Base-by-base conservation (phyloP, 139 green algal genomes). In the Chlamydomonas sphaeroides region DNA sequence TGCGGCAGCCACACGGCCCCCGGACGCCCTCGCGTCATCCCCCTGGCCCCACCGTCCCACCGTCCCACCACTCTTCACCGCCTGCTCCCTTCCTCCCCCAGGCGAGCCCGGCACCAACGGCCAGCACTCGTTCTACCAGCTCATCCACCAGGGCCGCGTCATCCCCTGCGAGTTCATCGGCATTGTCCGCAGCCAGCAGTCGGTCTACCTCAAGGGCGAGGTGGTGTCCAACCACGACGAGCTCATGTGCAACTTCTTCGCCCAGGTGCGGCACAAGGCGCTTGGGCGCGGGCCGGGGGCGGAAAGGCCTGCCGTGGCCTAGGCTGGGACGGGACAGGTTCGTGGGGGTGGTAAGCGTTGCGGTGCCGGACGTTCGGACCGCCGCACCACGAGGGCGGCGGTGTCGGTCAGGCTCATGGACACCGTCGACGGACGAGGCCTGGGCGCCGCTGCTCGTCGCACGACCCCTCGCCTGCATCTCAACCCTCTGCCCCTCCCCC, bases 181-280 rank as follows among this genome's bases (percentile, higher is more conserved):
- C 65, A 94, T 98, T 35, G 92, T 98, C 63, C 94, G 95, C 88
- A 95, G 86, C 81, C 97, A 99, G 92, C 87, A 89, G 84, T 85
- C 65, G 20, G 93, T 97, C 68, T 96, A 94, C 89, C 87, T 97
- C 41, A 93, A 93, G 92, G 95, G 94, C 36, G 97, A 99, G 90
- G 96, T 98, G 62, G 96, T 99, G 45, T 97, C 91, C 85, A 99
- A 98, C 91, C 97, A 99, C 87, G 97, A 99, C 79, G 97, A 99
- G 94, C 93, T 99, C 39, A 99, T 99, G 96, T 98, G 94, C 95
- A 99, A 99, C 93, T 99, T 99, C 92, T 99, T 99, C 85, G 97
- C 97, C 6, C 95, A 97, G 89, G 91, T 90, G 56, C 0, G 68
- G 4, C 18, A 4, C 21, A 30, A 35, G 15, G n/a, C 11, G 59